Evolutionary conservation across 306 rosid species (phyloP), one percentile per base, ranked within the genome.

Genomic region (Hippophae tibetana): DNA sequence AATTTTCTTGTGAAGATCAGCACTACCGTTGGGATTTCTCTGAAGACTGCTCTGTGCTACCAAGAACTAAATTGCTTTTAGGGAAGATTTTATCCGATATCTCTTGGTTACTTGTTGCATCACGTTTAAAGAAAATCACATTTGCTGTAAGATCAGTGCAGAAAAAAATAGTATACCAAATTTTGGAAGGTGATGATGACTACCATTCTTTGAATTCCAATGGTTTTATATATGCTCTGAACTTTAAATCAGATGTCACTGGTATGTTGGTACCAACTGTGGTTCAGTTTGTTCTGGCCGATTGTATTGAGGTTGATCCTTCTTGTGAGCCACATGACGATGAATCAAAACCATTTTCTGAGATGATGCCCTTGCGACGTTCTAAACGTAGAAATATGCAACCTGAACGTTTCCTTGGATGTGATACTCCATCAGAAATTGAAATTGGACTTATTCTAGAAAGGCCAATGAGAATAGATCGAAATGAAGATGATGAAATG

Each of bases 381-480:
- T 90, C 98, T 64, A 85, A 90, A 62, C 95, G 98, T 27, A 75
- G 92, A 41, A 76, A 81, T 62, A 63, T 87, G 6, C 95, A 85
- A 47, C 98, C 98, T 7, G 96, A 85, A 52, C 92, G 98, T 18
- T 90, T 85, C 73, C 67, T 87, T 67, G 98, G 87, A 26, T 81
- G 79, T 57, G 79, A 76, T 58, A 54, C 49, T 60, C 69, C 66
- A 14, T 52, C 80, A n/a, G 78, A 78, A 74, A 60, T 75, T 25
- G 85, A 79, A 61, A 72, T 85, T 76, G 96, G 94, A 56, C 67
- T 47, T 64, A 64, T 79, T 42, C 78, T 87, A 64, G 72, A 68
- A 65, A 65, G 76, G 75, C 82, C 84, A 55, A 81, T 75, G 63
- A 82, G 66, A 74, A 43, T 72, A 44, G 82, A 69, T 46, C 68